Conservation (phyloP, 129 eudicot species). For the Apium graveolens region DNA sequence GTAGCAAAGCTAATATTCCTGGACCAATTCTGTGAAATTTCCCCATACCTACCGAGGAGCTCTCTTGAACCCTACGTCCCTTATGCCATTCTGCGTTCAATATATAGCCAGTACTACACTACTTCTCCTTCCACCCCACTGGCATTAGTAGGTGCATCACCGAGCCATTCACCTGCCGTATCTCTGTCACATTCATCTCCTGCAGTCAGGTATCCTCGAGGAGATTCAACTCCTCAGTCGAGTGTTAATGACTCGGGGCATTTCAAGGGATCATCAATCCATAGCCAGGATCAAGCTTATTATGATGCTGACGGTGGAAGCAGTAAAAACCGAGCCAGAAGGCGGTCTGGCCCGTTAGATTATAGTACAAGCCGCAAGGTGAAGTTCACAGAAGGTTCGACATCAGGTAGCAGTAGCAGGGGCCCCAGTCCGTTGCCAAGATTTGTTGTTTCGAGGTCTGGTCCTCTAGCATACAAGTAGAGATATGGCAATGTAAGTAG, state of each 20-base stretch:
- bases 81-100: constrained; percentile 75
- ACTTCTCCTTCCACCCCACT: constrained; percentile 65
- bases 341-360: constrained; percentile 92
- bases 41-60: constrained; percentile 81
- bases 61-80: constrained; percentile 69
- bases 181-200: constrained; percentile 80
- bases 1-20: constrained; percentile 83
- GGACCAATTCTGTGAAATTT: constrained; percentile 81
- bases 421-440: constrained; percentile 97
- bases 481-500: neutral
- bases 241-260: constrained; percentile 56
- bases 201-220: constrained; percentile 47
- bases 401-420: constrained; percentile 72
- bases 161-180: constrained; percentile 80
- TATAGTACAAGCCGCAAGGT: constrained; percentile 55
- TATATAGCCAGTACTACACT: constrained; percentile 79
- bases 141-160: constrained; percentile 50
- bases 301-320: constrained; percentile 40
- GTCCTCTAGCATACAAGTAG: constrained; percentile 81
- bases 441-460: constrained; percentile 92
- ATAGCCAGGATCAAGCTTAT: constrained; percentile 46
- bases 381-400: constrained; percentile 62
- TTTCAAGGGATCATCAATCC: constrained; percentile 57
- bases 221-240: constrained; percentile 60
- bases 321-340: constrained; percentile 35